Conservation (phyloP, 2,329 filamentous ascomycete genomes). For the Colletotrichum sp. region DNA sequence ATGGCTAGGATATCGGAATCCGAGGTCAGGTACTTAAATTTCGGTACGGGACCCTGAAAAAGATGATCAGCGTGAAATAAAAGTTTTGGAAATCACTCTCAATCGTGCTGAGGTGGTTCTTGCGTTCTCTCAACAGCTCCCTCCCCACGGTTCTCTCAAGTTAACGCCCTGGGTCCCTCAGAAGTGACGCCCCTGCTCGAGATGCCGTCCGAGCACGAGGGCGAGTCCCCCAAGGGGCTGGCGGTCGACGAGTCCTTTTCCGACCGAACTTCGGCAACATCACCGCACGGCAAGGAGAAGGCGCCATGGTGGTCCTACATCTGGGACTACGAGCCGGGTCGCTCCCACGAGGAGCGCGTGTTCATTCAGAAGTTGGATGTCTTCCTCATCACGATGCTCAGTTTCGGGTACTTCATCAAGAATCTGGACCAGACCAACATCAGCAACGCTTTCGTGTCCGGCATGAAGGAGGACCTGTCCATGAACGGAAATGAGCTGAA, state of each 20-base stretch:
- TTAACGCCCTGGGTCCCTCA: slow-evolving; percentile 1
- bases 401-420: slow-evolving; percentile 23
- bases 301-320: slow-evolving; percentile 39
- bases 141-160: background rate
- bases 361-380: slow-evolving; percentile 31
- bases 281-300: background rate
- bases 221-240: slow-evolving; percentile 2
- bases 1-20: slow-evolving; percentile 9
- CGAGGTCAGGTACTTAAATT: slow-evolving; percentile 10
- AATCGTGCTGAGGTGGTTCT: background rate
- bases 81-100: background rate
- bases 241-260: background rate
- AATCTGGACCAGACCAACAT: slow-evolving; percentile 32
- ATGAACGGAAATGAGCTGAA: slow-evolving; percentile 32
- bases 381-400: slow-evolving; percentile 22
- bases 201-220: slow-evolving; percentile 17
- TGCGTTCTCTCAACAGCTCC: background rate
- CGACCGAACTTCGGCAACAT: background rate
- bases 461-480: slow-evolving; percentile 30
- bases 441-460: slow-evolving; percentile 30
- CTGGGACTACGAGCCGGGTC: slow-evolving; percentile 30
- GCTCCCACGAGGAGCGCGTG: slow-evolving; percentile 27
- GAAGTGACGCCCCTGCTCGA: slow-evolving; percentile 16
- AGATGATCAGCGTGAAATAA: background rate
- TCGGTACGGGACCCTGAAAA: background rate